Evolutionary conservation across 805 yeast genomes (phyloP).

Genomic region (Cyberlindnera bimundalis): DNA sequence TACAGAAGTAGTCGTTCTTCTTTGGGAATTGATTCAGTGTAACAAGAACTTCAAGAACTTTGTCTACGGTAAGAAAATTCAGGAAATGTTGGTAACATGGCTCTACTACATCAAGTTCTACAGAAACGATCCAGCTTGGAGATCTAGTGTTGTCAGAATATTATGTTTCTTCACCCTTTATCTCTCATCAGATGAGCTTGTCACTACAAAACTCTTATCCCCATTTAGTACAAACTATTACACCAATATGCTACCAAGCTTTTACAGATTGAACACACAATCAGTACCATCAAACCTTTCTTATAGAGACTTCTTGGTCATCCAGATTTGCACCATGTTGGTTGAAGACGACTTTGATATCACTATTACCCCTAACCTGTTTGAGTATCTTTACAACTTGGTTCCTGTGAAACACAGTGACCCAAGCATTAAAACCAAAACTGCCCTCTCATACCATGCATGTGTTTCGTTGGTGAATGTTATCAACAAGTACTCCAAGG

Average conservation of each 20-base stretch:
- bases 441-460: conserved; percentile 46
- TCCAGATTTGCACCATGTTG: conserved; percentile 47
- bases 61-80: conserved; percentile 44
- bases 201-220: conserved; percentile 39
- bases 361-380: conserved; percentile 43
- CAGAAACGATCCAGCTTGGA: conserved; percentile 36
- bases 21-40: conserved; percentile 78
- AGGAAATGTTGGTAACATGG: conserved; percentile 51
- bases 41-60: conserved; percentile 52
- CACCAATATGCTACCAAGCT: conserved; percentile 48
- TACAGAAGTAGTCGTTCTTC: conserved; percentile 53
- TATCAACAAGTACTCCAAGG: conserved; percentile 29
- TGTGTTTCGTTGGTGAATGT: conserved; percentile 43
- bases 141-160: conserved; percentile 42
- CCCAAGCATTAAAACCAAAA: conserved; percentile 30
- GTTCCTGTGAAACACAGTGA: conserved; percentile 40
- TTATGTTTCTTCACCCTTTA: conserved; percentile 51
- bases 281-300: conserved; percentile 40
- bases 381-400: conserved; percentile 60
- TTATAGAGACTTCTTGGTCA: conserved; percentile 59
- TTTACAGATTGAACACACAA: conserved; percentile 40
- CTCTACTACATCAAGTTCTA: conserved; percentile 55
- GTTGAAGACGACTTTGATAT: conserved; percentile 32
- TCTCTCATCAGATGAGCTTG: conserved; percentile 39
- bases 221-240: conserved; percentile 43